Conservation (phyloP, 2,329 filamentous ascomycete genomes). For the Claviceps africana region DNA sequence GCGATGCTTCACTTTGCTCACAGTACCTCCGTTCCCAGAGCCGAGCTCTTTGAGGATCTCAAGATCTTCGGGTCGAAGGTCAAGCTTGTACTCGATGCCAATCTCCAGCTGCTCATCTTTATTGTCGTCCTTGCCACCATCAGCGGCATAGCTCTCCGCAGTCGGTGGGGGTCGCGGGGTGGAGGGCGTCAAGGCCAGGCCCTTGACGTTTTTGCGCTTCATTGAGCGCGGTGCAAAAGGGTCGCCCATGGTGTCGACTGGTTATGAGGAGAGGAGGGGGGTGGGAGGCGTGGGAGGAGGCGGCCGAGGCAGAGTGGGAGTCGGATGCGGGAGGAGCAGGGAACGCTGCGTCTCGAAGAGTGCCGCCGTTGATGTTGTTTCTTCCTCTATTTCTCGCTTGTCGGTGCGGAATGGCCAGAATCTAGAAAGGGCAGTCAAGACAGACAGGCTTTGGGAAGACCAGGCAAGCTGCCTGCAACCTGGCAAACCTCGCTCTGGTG, state of each 20-base stretch:
- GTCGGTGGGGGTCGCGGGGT: conserved; percentile 58
- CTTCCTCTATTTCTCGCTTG: not conserved
- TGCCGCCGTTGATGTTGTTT: not conserved
- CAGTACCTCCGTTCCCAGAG: conserved; percentile 90
- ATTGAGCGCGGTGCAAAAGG: conserved; percentile 60
- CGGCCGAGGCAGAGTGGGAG: not conserved
- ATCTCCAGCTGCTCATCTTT: conserved; percentile 65
- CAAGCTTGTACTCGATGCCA: conserved; percentile 90
- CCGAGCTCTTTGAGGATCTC: conserved; percentile 90
- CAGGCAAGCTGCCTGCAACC: not conserved
- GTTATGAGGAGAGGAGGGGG: not conserved
- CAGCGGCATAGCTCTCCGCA: conserved; percentile 52
- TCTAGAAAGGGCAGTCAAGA: not conserved
- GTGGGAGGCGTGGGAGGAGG: too few relatives aligned
- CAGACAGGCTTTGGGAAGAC: not conserved
- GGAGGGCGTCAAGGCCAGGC: conserved; percentile 71
- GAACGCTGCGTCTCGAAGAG: not conserved
- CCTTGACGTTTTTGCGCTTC: conserved; percentile 99
- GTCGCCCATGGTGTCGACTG: conserved; percentile 39
- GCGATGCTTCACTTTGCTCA: conserved; percentile 93
- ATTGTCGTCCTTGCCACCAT: conserved; percentile 44
- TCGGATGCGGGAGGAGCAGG: not conserved
- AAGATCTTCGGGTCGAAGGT: conserved; percentile 81
- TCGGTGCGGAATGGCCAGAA: not conserved
- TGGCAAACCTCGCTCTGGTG: not conserved